A percentile compares a stretch with the other conserved stretches of the same genome.
These are phyloP conservation scores for Coleophoma crateriformis DNA, from an alignment of 2,329 filamentous ascomycete species.

Conservation along the genomic window DNA sequence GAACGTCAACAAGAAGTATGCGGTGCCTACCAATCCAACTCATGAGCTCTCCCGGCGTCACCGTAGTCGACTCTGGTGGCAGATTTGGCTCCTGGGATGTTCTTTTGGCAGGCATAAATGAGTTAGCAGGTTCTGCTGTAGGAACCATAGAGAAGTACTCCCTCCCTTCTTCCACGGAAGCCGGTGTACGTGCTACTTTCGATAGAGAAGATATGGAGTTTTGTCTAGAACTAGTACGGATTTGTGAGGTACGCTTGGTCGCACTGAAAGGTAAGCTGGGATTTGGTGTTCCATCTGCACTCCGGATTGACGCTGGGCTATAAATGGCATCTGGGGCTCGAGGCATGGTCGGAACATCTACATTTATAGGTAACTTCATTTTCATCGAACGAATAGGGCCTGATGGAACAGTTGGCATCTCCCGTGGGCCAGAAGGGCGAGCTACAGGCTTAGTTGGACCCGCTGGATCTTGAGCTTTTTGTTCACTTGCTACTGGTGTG, in stretches of 20 bases:
- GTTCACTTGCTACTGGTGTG: constrained; percentile 1
- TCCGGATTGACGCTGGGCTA: constrained; percentile 21
- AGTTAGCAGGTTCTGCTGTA: background rate
- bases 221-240: constrained; percentile 12
- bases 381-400: constrained; percentile 10
- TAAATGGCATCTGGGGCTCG: constrained; percentile 29
- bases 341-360: constrained; percentile 23
- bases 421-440: constrained; percentile 19
- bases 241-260: constrained; percentile 18
- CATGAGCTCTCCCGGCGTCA: constrained; percentile 58
- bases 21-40: constrained; percentile 61
- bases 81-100: constrained; percentile 4
- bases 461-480: background rate
- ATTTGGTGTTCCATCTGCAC: constrained; percentile 15
- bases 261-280: constrained; percentile 17
- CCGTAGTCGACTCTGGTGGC: constrained; percentile 13
- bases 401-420: constrained; percentile 21
- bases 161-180: constrained; percentile 9
- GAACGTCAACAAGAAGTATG: constrained; percentile 81
- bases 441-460: background rate
- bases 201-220: constrained; percentile 19
- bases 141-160: constrained; percentile 16
- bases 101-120: background rate
- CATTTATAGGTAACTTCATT: constrained; percentile 11
- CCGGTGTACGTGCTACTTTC: constrained; percentile 15